Evolutionary conservation across 805 yeast species (phyloP).

Genomic region (Suhomyces sp.): DNA sequence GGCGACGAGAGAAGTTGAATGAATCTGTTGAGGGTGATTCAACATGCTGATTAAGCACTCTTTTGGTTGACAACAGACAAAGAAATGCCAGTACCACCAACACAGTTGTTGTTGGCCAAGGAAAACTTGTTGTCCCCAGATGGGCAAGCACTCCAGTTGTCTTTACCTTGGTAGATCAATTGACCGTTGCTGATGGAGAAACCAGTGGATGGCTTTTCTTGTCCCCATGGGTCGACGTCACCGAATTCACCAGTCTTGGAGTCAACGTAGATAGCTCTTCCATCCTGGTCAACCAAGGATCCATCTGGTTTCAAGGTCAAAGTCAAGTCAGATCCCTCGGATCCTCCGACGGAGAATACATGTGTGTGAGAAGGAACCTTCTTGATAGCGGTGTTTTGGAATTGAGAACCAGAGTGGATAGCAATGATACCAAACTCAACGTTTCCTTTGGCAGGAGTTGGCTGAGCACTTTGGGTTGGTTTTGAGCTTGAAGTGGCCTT

Average conservation of each 20-base stretch:
- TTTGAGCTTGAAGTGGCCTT: constrained; percentile 6
- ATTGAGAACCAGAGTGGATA: constrained; percentile 23
- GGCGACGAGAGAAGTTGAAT: neutral
- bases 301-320: constrained; percentile 25
- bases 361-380: constrained; percentile 30
- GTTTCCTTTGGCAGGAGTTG: constrained; percentile 7
- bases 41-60: neutral
- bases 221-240: constrained; percentile 30
- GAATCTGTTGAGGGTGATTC: neutral
- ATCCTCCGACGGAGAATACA: constrained; percentile 34
- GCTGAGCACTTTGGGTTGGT: constrained; percentile 2
- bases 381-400: constrained; percentile 25
- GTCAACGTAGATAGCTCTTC: constrained; percentile 27
- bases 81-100: constrained; percentile 27
- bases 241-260: constrained; percentile 32
- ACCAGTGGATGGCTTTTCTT: constrained; percentile 33
- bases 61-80: constrained; percentile 16
- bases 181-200: constrained; percentile 38
- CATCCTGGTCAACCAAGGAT: constrained; percentile 30
- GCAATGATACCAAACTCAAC: constrained; percentile 19
- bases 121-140: constrained; percentile 22
- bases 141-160: constrained; percentile 40
- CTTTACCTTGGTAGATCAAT: constrained; percentile 32
- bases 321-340: constrained; percentile 23
- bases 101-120: constrained; percentile 25